These are phyloP conservation scores for Sugiyamaella neomexicana DNA, from an alignment of 1,139 yeast species.

Conservation along the genomic window DNA sequence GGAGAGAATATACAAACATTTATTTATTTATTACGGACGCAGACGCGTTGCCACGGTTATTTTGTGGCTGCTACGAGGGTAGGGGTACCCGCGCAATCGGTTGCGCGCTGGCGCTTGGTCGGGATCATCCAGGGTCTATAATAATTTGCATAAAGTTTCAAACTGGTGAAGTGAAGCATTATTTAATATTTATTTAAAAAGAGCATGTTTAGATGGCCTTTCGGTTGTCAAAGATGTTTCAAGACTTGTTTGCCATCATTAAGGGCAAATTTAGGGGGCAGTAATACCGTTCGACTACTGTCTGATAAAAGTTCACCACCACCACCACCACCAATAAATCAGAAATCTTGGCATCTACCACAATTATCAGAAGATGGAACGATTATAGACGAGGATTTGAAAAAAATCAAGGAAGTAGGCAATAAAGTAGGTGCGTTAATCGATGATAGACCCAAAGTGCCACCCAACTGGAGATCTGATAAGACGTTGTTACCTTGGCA, in stretches of 20 bases:
- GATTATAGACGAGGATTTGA: slow-evolving; percentile 7
- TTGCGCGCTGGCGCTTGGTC: too few species aligned
- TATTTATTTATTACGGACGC: background rate
- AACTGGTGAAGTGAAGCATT: too few species aligned
- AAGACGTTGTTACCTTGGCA: slow-evolving; percentile 59
- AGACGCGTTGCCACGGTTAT: slow-evolving; percentile 10
- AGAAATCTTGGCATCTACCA: slow-evolving; percentile 24
- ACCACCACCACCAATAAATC: background rate
- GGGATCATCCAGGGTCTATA: background rate
- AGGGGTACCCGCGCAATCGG: background rate
- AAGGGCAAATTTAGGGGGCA: background rate
- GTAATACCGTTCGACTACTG: background rate
- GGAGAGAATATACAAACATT: background rate
- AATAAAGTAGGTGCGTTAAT: slow-evolving; percentile 20
- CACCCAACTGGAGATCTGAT: slow-evolving; percentile 47
- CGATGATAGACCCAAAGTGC: slow-evolving; percentile 37
- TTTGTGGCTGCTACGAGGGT: background rate
- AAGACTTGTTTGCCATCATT: too few species aligned
- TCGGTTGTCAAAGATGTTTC: too few species aligned
- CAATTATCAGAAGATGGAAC: slow-evolving; percentile 18
- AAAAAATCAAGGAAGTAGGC: slow-evolving; percentile 13
- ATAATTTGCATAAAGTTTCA: background rate
- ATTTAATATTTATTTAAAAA: too few species aligned
- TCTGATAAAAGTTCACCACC: background rate
- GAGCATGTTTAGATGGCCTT: too few species aligned